phyloP scores from a whole-genome alignment of 257 asterid species.

The Solanum corneliomulleri region DNA sequence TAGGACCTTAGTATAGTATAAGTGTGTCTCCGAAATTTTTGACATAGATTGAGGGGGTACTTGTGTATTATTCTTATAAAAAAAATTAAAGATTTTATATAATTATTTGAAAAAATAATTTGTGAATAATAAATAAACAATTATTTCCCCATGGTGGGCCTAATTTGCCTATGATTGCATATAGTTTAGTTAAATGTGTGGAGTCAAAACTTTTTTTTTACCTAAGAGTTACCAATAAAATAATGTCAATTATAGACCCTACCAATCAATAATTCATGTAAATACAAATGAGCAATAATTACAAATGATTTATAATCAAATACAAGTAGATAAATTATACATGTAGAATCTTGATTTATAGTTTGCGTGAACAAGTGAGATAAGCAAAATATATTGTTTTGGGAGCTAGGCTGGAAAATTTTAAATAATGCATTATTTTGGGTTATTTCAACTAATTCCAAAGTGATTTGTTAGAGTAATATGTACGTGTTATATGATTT shows the following conservation, averaged over 20 bases:
- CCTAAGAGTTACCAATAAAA: constrained; percentile 13
- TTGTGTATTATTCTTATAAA: too few species aligned
- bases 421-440: background rate
- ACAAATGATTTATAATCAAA: constrained; percentile 4
- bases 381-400: background rate
- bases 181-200: background rate
- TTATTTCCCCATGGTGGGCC: background rate
- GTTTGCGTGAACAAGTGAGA: background rate
- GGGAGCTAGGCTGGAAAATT: background rate
- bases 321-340: background rate
- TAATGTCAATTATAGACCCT: constrained; percentile 32
- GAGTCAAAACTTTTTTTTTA: background rate
- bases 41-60: too few species aligned
- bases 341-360: background rate
- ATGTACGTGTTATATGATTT: background rate
- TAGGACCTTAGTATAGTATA: too few species aligned
- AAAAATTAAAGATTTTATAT: too few species aligned
- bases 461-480: background rate
- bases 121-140: too few species aligned
- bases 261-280: constrained; percentile 39
- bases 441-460: background rate
- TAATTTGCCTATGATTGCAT: background rate
- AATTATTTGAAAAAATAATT: too few species aligned
- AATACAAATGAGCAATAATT: constrained; percentile 37
- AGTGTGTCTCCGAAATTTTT: too few species aligned